Percentiles rank a stretch among this genome's conserved stretches.
Conservation (phyloP, 805 yeast species). For the Candida maltosa region DNA sequence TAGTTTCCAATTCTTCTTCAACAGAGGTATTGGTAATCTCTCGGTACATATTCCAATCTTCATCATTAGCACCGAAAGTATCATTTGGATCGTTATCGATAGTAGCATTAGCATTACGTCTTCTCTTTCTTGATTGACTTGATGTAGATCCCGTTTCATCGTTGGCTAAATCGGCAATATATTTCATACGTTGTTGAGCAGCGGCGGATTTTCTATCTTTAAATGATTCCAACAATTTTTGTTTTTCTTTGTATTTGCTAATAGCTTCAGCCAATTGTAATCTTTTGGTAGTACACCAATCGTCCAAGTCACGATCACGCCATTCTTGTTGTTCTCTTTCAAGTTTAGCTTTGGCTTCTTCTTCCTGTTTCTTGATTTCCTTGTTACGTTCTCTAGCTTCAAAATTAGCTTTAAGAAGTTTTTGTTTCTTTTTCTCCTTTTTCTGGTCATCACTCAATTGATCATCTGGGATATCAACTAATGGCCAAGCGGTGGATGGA, state of each 20-base stretch:
- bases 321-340: slow-evolving; percentile 69
- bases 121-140: slow-evolving; percentile 45
- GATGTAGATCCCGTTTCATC: slow-evolving; percentile 53
- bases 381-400: slow-evolving; percentile 86
- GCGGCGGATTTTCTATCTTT: slow-evolving; percentile 88
- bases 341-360: slow-evolving; percentile 55
- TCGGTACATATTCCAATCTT: slow-evolving; percentile 90
- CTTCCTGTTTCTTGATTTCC: slow-evolving; percentile 70
- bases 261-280: slow-evolving; percentile 56
- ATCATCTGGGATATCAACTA: slow-evolving; percentile 81
- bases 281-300: slow-evolving; percentile 78
- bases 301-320: slow-evolving; percentile 69
- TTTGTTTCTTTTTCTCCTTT: slow-evolving; percentile 83
- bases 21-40: slow-evolving; percentile 75
- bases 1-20: slow-evolving; percentile 78
- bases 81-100: slow-evolving; percentile 91
- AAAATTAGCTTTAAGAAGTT: slow-evolving; percentile 75
- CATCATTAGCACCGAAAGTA: slow-evolving; percentile 92
- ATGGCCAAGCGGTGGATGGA: slow-evolving; percentile 62
- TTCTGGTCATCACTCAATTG: slow-evolving; percentile 75
- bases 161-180: slow-evolving; percentile 79
- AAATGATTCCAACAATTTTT: slow-evolving; percentile 70
- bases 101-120: slow-evolving; percentile 51
- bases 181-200: slow-evolving; percentile 89
- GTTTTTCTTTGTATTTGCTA: slow-evolving; percentile 61